Evolutionary conservation across 2,329 filamentous ascomycete genomes (phyloP), one percentile per base, ranked within the genome.

Genomic region (Fusarium pseudograminearum): DNA sequence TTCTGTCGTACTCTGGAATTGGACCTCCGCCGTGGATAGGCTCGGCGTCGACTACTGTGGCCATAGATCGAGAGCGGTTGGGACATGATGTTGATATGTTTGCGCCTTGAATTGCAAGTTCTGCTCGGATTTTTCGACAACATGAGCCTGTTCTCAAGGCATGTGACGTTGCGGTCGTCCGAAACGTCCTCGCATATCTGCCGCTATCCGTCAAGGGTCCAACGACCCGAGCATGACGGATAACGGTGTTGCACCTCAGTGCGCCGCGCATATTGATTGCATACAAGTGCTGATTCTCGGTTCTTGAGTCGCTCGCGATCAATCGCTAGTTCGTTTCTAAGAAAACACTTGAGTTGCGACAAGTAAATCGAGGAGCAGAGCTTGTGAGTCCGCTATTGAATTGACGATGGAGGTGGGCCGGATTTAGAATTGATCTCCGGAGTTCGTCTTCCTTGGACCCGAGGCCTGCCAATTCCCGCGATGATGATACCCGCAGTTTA

Each of bases 1-100:
- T 88, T 63, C 86, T 85, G 78, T 98, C 91, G 79, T 99, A 99
- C 80, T 98, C 95, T 69, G 90, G 87, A 76, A 98, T 86, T 4
- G 96, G 96, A 0, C 94, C 94, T 66, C 83, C 77, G 42, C 80
- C 77, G 47, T 82, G 80, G 8, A 63, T 47, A 62, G 69, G 65
- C 28, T 70, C 71, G 22, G 53, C 50, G 16, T 67, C 67, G 26
- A 71, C 73, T 34, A 74, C 74, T 8, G 78, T 79, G 24, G 77
- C 76, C 67, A 79, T 67, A 55, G 73, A 67, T 34, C 76, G 74
- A 18, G 55, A 57, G 24, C 57, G 57, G 28, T 53, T 57, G 11
- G 31, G 28, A 9, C 64, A 69, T 44, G 61, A 50, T 28, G 59
- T 65, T 24, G 65, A 63, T 34, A 57, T 28, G 16, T 52, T 45